Percentiles rank a stretch among this genome's conserved stretches.
Evolutionary conservation across 306 rosid genomes (phyloP).

Genomic region (Cucurbita ficifolia): DNA sequence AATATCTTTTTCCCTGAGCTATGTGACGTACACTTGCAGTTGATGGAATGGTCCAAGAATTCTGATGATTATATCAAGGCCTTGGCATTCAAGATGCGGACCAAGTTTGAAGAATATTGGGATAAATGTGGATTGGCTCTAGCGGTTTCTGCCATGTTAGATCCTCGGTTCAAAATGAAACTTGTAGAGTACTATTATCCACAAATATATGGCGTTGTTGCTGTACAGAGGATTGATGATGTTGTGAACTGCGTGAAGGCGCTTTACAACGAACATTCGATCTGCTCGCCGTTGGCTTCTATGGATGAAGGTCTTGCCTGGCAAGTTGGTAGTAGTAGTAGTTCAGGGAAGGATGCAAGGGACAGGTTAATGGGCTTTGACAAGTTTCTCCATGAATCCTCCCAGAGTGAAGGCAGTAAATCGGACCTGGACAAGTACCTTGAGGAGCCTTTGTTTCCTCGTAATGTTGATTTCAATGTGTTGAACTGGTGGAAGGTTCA

Average conservation of each 20-base stretch:
- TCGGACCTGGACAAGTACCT: conserved; percentile 86
- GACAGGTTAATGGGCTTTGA: conserved; percentile 92
- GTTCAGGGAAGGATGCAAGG: conserved; percentile 47
- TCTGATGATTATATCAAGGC: conserved; percentile 50
- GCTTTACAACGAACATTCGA: conserved; percentile 73
- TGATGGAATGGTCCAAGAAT: conserved; percentile 85
- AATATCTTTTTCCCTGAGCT: conserved; percentile 81
- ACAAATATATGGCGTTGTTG: conserved; percentile 54
- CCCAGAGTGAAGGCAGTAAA: conserved; percentile 58
- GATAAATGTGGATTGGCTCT: conserved; percentile 70
- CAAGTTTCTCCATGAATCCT: conserved; percentile 74
- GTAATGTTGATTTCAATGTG: conserved; percentile 60
- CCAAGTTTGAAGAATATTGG: conserved; percentile 91
- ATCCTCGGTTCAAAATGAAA: conserved; percentile 92
- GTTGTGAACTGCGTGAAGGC: conserved; percentile 62
- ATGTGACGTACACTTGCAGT: conserved; percentile 68
- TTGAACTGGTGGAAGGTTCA: conserved; percentile 98
- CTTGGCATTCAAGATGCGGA: conserved; percentile 60
- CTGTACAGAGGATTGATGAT: conserved; percentile 44
- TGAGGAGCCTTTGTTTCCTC: conserved; percentile 93
- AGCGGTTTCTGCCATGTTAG: conserved; percentile 88
- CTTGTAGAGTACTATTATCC: conserved; percentile 83
- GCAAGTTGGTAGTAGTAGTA: conserved; percentile 47
- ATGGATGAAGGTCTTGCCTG: conserved; percentile 64
- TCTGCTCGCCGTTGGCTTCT: conserved; percentile 61